Evolutionary conservation across 1,139 yeast species (phyloP), one percentile per base, ranked within the genome.

Genomic region (Candida tunisiensis): DNA sequence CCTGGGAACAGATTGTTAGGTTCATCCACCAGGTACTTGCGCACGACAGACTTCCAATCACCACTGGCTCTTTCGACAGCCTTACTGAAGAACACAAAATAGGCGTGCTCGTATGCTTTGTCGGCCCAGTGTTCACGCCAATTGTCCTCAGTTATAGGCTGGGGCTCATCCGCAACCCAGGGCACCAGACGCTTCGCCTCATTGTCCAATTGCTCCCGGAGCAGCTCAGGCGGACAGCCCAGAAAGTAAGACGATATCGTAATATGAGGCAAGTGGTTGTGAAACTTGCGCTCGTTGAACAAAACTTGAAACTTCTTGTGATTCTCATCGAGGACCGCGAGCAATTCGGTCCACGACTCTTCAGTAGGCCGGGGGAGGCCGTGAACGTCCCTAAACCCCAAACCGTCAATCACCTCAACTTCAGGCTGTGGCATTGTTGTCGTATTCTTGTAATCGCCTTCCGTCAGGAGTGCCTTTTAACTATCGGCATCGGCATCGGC

Each of bases 251-350:
- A 42, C 3, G 47, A 36, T 8, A 29, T 28, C 8, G 39, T 28
- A 4, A 34, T 35, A 15, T 51, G 55, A 5, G 50, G 44, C 25
- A 41, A 21, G 28, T 48, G 54, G 27, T 51, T 51, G 31, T 48
- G 54, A 27, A 42, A 45, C 29, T 31, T 30, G 8, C 46, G 35
- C 25, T 42, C 25, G 24, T 49, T 40, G 35, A 37, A 47, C 22
- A 46, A 31, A 14, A 47, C 40, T 11, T 41, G 46, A 25, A 38
- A 45, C n/a, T 34, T 37, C 14, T 36, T 35, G 27, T 51, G 49
- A 31, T 51, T 51, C 8, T 47, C 51, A 10, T 44, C 31, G 6
- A 49, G 29, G 4, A 45, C 39, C 21, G 41, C 42, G 8, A 31
- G 27, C 9, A 43, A 35, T 28, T 41, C 42, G 4, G 32, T 27